Evolutionary conservation across 495 filamentous ascomycete genomes (phyloP).

Genomic region (Talaromyces trachyspermus): DNA sequence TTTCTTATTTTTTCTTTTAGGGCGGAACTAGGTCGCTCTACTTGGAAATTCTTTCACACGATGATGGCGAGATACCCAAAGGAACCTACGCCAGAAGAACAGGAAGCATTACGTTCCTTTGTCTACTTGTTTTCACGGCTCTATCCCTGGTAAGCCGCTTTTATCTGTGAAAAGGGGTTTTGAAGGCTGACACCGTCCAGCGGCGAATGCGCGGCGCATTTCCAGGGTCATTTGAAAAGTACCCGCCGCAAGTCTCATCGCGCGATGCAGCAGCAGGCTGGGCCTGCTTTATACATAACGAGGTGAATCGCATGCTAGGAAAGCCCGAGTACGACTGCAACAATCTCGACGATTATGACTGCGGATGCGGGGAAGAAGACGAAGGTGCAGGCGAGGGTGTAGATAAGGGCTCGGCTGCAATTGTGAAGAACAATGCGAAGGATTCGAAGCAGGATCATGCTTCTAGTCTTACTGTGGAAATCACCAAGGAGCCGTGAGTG

Average conservation of each 20-base stretch:
- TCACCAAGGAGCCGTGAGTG: slow-evolving; percentile 36
- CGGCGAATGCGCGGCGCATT: slow-evolving; percentile 90
- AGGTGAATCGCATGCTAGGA: slow-evolving; percentile 78
- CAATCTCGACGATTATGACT: slow-evolving; percentile 91
- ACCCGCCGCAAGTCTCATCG: slow-evolving; percentile 83
- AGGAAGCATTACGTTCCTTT: slow-evolving; percentile 73
- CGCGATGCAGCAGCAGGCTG: slow-evolving; percentile 79
- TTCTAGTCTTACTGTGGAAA: slow-evolving; percentile 24
- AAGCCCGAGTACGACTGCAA: slow-evolving; percentile 84
- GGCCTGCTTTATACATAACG: slow-evolving; percentile 92
- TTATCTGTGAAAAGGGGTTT: neutral
- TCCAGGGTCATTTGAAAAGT: slow-evolving; percentile 75
- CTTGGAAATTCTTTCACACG: slow-evolving; percentile 93
- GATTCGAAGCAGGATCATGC: slow-evolving; percentile 13
- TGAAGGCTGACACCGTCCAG: slow-evolving; percentile 31
- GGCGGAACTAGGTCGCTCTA: slow-evolving; percentile 79
- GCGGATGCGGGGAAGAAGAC: slow-evolving; percentile 74
- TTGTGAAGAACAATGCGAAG: slow-evolving; percentile 7
- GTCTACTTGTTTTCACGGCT: slow-evolving; percentile 85
- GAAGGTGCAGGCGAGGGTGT: slow-evolving; percentile 10
- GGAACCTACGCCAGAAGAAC: slow-evolving; percentile 73
- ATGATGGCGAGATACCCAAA: slow-evolving; percentile 92
- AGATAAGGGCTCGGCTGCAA: slow-evolving; percentile 7
- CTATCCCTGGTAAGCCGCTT: slow-evolving; percentile 63
- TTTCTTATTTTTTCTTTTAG: too few relatives aligned